Evolutionary conservation across 768 basidiomycete genomes (phyloP).

Genomic region (Tulasnella sp.): DNA sequence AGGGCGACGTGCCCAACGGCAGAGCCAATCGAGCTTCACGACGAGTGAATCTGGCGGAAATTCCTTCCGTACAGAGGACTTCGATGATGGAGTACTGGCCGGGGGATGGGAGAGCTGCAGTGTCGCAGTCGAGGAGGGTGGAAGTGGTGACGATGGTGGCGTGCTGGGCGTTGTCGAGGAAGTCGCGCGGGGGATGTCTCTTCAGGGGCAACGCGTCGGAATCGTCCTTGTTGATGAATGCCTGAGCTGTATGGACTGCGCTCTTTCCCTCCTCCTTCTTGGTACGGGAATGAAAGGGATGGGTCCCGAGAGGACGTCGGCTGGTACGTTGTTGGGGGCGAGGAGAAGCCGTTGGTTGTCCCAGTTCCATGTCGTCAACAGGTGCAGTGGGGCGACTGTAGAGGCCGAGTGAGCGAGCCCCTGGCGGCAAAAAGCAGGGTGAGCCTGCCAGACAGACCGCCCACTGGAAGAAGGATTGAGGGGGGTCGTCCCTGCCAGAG

Average conservation of each 20-base stretch:
- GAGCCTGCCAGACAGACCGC: neutral
- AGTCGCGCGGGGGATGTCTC: neutral
- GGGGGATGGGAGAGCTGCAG: neutral
- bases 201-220: neutral
- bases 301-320: constrained; percentile 8
- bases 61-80: constrained; percentile 49
- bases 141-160: neutral
- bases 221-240: neutral
- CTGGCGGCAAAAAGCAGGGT: neutral
- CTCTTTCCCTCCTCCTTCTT: neutral
- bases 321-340: neutral
- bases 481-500: neutral
- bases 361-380: neutral
- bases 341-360: neutral
- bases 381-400: neutral
- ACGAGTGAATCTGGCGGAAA: constrained; percentile 40
- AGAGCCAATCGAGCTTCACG: constrained; percentile 53
- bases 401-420: neutral
- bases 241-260: neutral
- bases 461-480: neutral
- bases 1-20: constrained; percentile 84
- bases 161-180: too few species aligned
- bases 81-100: constrained; percentile 35
- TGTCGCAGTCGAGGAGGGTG: neutral
- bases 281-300: neutral